Conservation (phyloP, 305 asterid species). For the Andrographis paniculata region DNA sequence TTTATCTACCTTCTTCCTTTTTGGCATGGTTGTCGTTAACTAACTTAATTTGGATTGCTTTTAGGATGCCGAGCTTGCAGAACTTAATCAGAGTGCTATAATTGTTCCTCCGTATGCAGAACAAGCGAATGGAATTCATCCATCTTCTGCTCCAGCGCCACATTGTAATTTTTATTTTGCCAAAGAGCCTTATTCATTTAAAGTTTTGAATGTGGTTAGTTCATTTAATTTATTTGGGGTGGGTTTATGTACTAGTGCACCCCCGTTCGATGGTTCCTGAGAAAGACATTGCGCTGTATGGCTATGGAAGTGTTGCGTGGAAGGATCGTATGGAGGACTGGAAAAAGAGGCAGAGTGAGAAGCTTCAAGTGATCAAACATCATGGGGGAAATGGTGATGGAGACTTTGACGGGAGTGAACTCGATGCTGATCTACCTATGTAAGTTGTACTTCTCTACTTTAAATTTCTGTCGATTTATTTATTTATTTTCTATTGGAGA, state of each 20-base stretch:
- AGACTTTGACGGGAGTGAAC: constrained; percentile 20
- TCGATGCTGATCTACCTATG: constrained; percentile 41
- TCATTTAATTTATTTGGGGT: constrained; percentile 1
- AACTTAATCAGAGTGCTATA: constrained; percentile 42
- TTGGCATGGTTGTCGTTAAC: not conserved
- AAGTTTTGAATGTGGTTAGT: not conserved
- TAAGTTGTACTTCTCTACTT: constrained; percentile 17
- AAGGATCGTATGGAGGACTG: constrained; percentile 69
- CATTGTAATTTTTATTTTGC: constrained; percentile 31
- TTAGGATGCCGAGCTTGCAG: constrained; percentile 30
- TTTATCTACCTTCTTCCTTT: not conserved
- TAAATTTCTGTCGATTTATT: not conserved
- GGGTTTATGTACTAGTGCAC: constrained; percentile 33
- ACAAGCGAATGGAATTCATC: constrained; percentile 24
- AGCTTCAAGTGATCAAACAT: constrained; percentile 44
- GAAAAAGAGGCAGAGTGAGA: constrained; percentile 46
- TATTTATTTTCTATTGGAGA: not conserved
- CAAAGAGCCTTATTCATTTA: not conserved
- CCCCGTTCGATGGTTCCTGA: constrained; percentile 58
- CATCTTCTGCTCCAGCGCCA: constrained; percentile 26
- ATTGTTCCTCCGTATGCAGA: constrained; percentile 35
- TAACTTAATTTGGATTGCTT: constrained; percentile 8
- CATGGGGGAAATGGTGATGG: constrained; percentile 29
- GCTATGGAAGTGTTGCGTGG: constrained; percentile 83
- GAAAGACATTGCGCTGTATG: constrained; percentile 49